A percentile compares a stretch with the other conserved stretches of the same genome.
Conservation (phyloP, 2,329 filamentous ascomycete species). For the Penicillium verrucosum region DNA sequence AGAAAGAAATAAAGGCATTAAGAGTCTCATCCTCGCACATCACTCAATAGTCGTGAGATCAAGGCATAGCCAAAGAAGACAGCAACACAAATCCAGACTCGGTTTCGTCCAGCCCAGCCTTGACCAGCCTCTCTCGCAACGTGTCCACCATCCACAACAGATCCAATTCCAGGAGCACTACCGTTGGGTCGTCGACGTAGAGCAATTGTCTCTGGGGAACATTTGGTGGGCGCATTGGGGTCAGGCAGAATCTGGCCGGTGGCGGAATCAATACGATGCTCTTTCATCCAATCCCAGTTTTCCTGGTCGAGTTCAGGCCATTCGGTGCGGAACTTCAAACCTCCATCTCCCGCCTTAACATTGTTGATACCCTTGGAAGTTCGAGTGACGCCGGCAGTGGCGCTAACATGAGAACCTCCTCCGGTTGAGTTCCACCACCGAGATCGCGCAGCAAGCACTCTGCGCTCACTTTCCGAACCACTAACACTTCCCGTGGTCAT, state of each 20-base stretch:
- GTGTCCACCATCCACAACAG: slow-evolving; percentile 75
- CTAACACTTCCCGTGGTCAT: slow-evolving; percentile 93
- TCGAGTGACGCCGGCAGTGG: slow-evolving; percentile 50
- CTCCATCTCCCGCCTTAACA: slow-evolving; percentile 86
- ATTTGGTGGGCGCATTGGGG: slow-evolving; percentile 51
- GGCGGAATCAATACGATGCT: slow-evolving; percentile 70
- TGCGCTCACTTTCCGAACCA: slow-evolving; percentile 72
- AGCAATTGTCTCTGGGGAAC: slow-evolving; percentile 61
- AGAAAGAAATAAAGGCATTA: no score
- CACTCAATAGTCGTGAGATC: slow-evolving; percentile 69
- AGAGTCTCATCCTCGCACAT: slow-evolving; percentile 37
- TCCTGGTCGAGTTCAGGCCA: slow-evolving; percentile 87
- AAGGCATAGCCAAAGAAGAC: slow-evolving; percentile 79
- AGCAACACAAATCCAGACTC: slow-evolving; percentile 67
- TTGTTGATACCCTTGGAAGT: slow-evolving; percentile 68
- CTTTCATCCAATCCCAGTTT: slow-evolving; percentile 89
- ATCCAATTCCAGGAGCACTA: slow-evolving; percentile 54
- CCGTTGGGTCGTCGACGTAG: slow-evolving; percentile 61
- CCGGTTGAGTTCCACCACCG: slow-evolving; percentile 98
- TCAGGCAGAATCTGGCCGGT: slow-evolving; percentile 68
- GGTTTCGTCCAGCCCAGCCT: slow-evolving; percentile 78
- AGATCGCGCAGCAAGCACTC: slow-evolving; percentile 70
- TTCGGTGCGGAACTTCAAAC: slow-evolving; percentile 81
- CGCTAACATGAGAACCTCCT: slow-evolving; percentile 65
- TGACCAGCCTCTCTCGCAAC: slow-evolving; percentile 72